phyloP scores from a whole-genome alignment of 2,329 filamentous ascomycete species.

The Pyrenophora seminiperda region DNA sequence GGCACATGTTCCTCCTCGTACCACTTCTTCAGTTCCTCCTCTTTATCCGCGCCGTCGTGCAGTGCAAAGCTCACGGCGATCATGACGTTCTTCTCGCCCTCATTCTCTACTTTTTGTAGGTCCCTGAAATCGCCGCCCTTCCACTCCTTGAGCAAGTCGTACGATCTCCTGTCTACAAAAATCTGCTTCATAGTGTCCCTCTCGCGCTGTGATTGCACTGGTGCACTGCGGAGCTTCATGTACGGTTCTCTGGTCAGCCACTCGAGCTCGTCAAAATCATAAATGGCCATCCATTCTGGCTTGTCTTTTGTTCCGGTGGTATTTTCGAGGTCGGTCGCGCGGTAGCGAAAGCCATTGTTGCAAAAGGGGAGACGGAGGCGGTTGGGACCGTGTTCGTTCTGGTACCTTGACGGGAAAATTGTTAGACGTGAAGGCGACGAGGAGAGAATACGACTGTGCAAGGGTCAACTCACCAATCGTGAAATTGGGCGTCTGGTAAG shows the following conservation, averaged over 20 bases:
- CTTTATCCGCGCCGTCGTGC: conserved; percentile 56
- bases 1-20: conserved; percentile 75
- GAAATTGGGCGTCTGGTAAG: conserved; percentile 72
- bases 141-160: conserved; percentile 65
- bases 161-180: conserved; percentile 72
- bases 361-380: conserved; percentile 77
- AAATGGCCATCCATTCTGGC: conserved; percentile 77
- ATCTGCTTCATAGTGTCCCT: conserved; percentile 67
- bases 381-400: conserved; percentile 86
- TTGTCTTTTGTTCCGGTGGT: conserved; percentile 44
- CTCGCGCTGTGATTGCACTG: conserved; percentile 63
- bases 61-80: conserved; percentile 66
- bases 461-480: conserved; percentile 61
- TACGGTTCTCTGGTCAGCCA: conserved; percentile 74
- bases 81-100: conserved; percentile 61
- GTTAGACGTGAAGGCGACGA: conserved; percentile 21
- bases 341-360: conserved; percentile 78
- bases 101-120: conserved; percentile 64
- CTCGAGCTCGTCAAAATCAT: conserved; percentile 78
- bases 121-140: conserved; percentile 63
- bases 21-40: conserved; percentile 69
- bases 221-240: conserved; percentile 64
- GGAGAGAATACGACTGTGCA: conserved; percentile 26
- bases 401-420: conserved; percentile 62
- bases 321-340: conserved; percentile 62